Base-by-base conservation (phyloP, 1,139 yeast species). In the Candida sp. region DNA sequence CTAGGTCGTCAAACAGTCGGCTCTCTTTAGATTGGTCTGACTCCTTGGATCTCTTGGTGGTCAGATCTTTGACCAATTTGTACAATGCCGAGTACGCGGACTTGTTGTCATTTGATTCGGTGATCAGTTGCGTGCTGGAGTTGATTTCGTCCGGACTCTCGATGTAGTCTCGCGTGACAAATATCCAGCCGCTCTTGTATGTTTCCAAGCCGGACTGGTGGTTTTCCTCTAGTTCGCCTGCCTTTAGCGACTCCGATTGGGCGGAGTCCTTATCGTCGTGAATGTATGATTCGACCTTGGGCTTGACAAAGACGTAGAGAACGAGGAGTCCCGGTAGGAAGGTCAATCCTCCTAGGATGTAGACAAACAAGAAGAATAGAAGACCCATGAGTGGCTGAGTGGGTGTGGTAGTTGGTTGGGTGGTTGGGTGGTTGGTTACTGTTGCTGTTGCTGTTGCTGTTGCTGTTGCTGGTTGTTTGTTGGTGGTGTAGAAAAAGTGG, bases 161-260 rank as follows among this genome's bases (percentile, higher is more conserved):
- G 44, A 85, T 74, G 61, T 88, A 90, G 58, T 89, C 94, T 54
- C 85, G 85, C 0, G 97, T 90, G 7, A 92, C 91, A 3, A 88
- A 84, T 4, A 93, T 69, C 96, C 97, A 91, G 2, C 97, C 97
- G 9, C 84, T 70, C 62, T 82, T 85, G 59, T 76, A 81, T 0
- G 91, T 80, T 35, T 85, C 84, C 5, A 88, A 81, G 2, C 96
- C 96, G 2, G 83, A 68, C 28, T 78, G 77, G 42, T 73, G 70
- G 17, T 70, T 68, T 57, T 89, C 93, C 54, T 87, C 86, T 7
- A 86, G 59, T 53, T 83, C 84, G 0, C 90, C 89, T 2, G 87
- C 84, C 55, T 79, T 38, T 26, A 38, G 8, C 27, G 42, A 38
- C 6, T 38, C 42, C 17, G 42, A 26, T 26, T 38, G 17, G 17